Conservation (phyloP, 148 eudicot species). For the Amaranthus hypochondriacus region DNA sequence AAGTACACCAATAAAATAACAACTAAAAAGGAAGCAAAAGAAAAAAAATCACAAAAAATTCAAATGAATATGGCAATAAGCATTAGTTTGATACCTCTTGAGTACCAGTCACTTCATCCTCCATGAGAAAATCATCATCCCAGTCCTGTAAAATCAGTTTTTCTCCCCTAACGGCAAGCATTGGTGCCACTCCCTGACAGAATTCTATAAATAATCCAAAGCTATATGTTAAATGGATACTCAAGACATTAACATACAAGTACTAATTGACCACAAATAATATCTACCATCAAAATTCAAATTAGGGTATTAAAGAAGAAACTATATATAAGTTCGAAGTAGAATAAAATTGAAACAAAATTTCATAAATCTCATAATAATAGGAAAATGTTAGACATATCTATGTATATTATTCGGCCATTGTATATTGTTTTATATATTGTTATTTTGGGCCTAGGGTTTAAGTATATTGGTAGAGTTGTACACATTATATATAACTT, state of each 20-base stretch:
- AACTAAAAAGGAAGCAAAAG: no score
- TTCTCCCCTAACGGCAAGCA: conserved; percentile 35
- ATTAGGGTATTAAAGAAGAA: not conserved
- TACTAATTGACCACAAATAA: not conserved
- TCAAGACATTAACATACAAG: not conserved
- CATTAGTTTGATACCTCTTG: conserved; percentile 25
- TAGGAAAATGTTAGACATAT: no score
- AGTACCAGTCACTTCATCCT: conserved; percentile 19
- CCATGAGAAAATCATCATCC: conserved; percentile 29
- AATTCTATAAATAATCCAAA: conserved; percentile 15
- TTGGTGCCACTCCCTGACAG: conserved; percentile 35
- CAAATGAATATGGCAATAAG: not conserved
- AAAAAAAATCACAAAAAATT: no score
- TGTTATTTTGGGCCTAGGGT: no score
- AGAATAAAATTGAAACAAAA: no score
- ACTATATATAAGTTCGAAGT: not conserved
- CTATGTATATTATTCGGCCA: no score
- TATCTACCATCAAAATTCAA: not conserved
- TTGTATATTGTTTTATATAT: no score
- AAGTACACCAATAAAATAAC: not conserved
- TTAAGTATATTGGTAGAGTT: no score
- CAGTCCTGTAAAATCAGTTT: conserved; percentile 24
- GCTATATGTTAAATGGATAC: not conserved
- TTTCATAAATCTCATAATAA: no score
- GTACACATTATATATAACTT: no score